Conservation (phyloP, 2,329 filamentous ascomycete genomes). For the Phoma sp. region DNA sequence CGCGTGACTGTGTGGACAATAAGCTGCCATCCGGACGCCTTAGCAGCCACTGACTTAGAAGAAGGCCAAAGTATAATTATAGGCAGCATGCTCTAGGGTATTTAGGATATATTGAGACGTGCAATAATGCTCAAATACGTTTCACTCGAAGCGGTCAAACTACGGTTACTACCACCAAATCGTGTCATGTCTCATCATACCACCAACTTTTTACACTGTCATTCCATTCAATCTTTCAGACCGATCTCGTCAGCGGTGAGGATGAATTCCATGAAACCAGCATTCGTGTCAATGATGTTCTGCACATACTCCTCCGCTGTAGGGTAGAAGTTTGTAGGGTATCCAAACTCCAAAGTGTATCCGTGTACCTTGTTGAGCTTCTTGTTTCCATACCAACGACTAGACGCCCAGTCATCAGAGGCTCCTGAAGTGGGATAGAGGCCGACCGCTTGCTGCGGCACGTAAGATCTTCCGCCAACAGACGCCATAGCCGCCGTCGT, state of each 20-base stretch:
- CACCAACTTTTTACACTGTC: background rate
- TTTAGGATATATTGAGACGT: background rate
- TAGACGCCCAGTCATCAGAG: conserved; percentile 49
- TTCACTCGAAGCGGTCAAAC: background rate
- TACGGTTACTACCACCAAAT: background rate
- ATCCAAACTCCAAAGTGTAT: conserved; percentile 52
- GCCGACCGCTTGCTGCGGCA: conserved; percentile 44
- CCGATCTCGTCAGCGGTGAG: conserved; percentile 45
- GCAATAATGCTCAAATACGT: background rate
- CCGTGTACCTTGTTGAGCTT: conserved; percentile 50
- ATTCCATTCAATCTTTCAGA: conserved; percentile 25
- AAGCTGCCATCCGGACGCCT: background rate
- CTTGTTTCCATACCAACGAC: conserved; percentile 45
- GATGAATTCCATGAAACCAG: conserved; percentile 52
- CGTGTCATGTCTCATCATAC: background rate
- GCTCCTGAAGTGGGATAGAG: conserved; percentile 49
- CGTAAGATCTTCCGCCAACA: conserved; percentile 44
- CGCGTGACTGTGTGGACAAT: no score
- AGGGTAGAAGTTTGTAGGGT: conserved; percentile 51
- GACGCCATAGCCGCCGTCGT: conserved; percentile 45
- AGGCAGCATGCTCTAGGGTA: background rate
- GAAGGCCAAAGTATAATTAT: background rate
- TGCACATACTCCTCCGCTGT: conserved; percentile 48
- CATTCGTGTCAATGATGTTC: conserved; percentile 52
- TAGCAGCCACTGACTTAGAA: background rate